Base-by-base conservation (phyloP, 1,284 basidiomycete genomes). In the Naganishia sp. region DNA sequence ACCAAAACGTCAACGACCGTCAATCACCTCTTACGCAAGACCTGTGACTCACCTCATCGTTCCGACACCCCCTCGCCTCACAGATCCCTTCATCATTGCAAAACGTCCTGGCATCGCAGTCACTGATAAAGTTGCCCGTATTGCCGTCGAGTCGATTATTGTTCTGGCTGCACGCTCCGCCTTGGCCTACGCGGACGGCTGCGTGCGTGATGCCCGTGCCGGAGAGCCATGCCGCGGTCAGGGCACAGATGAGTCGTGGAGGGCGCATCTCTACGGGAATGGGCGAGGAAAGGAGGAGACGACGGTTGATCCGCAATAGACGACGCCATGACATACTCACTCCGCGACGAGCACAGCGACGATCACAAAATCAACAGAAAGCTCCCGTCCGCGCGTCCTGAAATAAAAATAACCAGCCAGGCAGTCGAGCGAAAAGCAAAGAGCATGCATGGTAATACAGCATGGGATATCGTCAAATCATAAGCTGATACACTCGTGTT, bases 51-150 rank as follows among this genome's bases (percentile, higher is more conserved):
- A 80, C 91, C 63, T 88, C 85, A 75, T 93, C 90, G 68, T 78
- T 84, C 69, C 91, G 83, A 77, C 90, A 94, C 7, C 85, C 84
- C 73, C 86, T 88, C 61, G 79, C 76, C 42, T 82, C 77, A 76
- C 92, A 94, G 17, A 82, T 83, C 49, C 82, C 81, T 66, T 81
- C 81, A 35, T 80, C 72, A 10, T 83, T 82, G 79, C 89, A 92
- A 80, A 84, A 92, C 15, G 84, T 87, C 66, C 82, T 81, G 0
- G 85, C 80, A 74, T 88, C 85, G 79, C 90, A 92, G 73, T 92
- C 88, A 69, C 84, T 84, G 76, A 84, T 85, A 79, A 92, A 88
- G 73, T 89, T 86, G 77, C 85, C 89, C 15, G 89, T 90, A 69
- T 86, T 86, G 17, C 82, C 76, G 75, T 90, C 86, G 42, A 92